A percentile compares a stretch with the other conserved stretches of the same genome.
Conservation (phyloP, 495 filamentous ascomycete species). For the Lasiosphaeriaceae sp. region DNA sequence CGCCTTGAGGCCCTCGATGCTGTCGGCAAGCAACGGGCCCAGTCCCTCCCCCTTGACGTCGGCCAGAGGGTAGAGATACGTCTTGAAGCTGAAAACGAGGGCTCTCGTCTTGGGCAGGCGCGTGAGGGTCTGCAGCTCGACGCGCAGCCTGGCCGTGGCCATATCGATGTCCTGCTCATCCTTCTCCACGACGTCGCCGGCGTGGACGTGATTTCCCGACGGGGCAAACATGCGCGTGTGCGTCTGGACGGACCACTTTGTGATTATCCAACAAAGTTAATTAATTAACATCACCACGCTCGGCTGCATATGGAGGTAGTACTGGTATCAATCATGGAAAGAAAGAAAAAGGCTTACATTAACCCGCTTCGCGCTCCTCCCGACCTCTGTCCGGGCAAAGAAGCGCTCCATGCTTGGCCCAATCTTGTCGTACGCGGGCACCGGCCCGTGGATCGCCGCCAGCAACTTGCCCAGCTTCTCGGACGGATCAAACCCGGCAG, state of each 20-base stretch:
- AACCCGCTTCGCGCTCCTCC: constrained; percentile 49
- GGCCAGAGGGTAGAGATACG: constrained; percentile 65
- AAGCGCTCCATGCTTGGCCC: constrained; percentile 74
- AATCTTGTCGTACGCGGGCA: constrained; percentile 70
- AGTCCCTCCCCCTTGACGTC: constrained; percentile 67
- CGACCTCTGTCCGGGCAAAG: constrained; percentile 56
- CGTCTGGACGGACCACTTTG: constrained; percentile 67
- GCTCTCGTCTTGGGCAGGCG: constrained; percentile 63
- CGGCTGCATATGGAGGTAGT: not conserved
- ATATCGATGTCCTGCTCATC: constrained; percentile 49
- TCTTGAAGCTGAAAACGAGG: constrained; percentile 75
- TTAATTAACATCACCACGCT: not conserved
- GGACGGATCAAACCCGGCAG: constrained; percentile 64
- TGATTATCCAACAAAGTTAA: too few relatives aligned
- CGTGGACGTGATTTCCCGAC: constrained; percentile 46
- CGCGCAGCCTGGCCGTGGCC: constrained; percentile 53
- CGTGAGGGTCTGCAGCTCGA: constrained; percentile 75
- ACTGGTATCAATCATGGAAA: not conserved
- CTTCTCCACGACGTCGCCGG: constrained; percentile 38
- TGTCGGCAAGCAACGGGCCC: constrained; percentile 59
- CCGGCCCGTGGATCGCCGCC: constrained; percentile 64
- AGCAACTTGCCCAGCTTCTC: constrained; percentile 61
- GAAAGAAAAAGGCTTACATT: constrained; percentile 40
- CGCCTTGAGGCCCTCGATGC: constrained; percentile 66
- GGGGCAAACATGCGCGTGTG: constrained; percentile 53